Percentiles rank a stretch among this genome's conserved stretches.
phyloP scores from a whole-genome alignment of 768 basidiomycete species.

The Russula sp. region DNA sequence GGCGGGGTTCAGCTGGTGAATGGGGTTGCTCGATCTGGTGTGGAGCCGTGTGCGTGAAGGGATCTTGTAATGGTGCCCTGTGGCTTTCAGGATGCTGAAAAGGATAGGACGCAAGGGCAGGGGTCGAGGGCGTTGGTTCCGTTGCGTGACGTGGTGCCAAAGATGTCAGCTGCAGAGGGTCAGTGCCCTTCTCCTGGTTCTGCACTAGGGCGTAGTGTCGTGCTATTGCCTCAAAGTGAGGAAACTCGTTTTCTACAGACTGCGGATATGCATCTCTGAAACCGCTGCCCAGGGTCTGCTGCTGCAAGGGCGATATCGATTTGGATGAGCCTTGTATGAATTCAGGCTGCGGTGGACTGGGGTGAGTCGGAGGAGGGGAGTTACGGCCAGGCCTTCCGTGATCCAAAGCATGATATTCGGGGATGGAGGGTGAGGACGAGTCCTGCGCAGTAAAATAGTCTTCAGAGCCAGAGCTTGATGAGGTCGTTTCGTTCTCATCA shows the following conservation, averaged over 20 bases:
- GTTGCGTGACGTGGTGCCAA: neutral
- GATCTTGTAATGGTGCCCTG: neutral
- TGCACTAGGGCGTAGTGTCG: slow-evolving; percentile 7
- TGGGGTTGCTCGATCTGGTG: neutral
- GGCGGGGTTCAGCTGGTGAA: neutral
- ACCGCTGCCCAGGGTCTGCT: neutral
- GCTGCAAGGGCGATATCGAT: neutral
- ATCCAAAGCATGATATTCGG: neutral
- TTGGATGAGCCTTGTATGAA: slow-evolving; percentile 13
- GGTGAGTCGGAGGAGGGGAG: neutral
- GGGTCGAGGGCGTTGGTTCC: neutral
- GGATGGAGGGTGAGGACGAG: slow-evolving; percentile 1
- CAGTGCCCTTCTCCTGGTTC: neutral
- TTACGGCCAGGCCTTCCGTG: neutral
- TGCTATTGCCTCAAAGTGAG: neutral
- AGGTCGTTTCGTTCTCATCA: neutral
- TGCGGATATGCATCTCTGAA: neutral
- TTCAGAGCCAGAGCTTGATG: neutral
- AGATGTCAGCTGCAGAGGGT: neutral
- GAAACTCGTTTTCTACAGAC: neutral
- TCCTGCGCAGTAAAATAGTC: slow-evolving; percentile 7
- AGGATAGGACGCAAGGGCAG: neutral
- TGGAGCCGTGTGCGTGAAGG: neutral
- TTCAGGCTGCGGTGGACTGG: neutral
- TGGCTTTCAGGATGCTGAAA: neutral